Evolutionary conservation across 345 rosid genomes (phyloP).

Genomic region (Isatis tinctoria): DNA sequence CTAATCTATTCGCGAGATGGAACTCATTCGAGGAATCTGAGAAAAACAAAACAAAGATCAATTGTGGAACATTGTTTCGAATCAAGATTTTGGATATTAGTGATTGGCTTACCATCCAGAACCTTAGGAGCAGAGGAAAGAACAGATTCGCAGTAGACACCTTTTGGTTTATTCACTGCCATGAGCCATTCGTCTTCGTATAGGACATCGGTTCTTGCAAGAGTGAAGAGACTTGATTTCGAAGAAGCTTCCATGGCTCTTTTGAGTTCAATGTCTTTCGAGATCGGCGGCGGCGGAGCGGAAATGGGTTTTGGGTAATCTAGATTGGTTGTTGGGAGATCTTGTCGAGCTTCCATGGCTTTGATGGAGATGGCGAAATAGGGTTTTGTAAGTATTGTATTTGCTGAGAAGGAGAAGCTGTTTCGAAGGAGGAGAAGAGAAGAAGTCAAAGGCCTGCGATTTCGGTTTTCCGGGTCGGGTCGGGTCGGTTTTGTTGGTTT

Average conservation of each 20-base stretch:
- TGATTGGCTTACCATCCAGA: constrained; percentile 31
- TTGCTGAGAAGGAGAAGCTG: constrained; percentile 17
- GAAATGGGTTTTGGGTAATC: constrained; percentile 73
- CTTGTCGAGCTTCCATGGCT: constrained; percentile 20
- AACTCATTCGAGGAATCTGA: constrained; percentile 40
- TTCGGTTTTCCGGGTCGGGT: no score
- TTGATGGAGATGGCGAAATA: constrained; percentile 14
- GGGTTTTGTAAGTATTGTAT: constrained; percentile 28
- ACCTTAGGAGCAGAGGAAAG: constrained; percentile 45
- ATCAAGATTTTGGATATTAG: not conserved
- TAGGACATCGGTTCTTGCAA: constrained; percentile 43
- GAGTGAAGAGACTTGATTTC: constrained; percentile 54
- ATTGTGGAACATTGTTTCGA: not conserved
- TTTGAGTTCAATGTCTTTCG: constrained; percentile 65
- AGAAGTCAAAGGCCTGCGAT: no score
- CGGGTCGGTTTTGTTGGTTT: no score
- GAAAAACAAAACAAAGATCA: not conserved
- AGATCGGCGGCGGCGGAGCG: constrained; percentile 59
- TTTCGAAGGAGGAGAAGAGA: constrained; percentile 6
- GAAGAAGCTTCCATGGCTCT: constrained; percentile 86
- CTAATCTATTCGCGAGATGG: constrained; percentile 87
- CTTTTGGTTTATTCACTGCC: constrained; percentile 76
- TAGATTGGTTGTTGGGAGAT: not conserved
- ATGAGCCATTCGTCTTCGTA: constrained; percentile 85
- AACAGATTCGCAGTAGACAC: constrained; percentile 73